A percentile compares a stretch with the other conserved stretches of the same genome.
These are phyloP conservation scores for Acanthamoeba castellanii DNA, from an alignment of 208 protist genomes.

Conservation along the genomic window DNA sequence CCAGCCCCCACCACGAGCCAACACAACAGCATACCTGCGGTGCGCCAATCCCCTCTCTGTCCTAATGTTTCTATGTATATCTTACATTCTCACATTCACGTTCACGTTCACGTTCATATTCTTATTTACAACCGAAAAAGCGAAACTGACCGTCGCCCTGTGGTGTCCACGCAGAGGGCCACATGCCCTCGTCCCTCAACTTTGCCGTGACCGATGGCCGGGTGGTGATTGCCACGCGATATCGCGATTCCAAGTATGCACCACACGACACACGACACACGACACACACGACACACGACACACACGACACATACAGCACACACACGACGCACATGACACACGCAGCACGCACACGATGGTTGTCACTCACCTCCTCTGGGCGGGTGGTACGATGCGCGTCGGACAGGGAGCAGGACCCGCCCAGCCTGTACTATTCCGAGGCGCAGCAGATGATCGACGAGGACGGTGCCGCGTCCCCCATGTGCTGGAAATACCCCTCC, in stretches of 20 bases:
- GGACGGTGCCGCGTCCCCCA: neutral
- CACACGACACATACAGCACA: neutral
- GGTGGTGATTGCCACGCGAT: conserved; percentile 52
- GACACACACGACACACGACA: too few species aligned
- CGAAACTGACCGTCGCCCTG: too few species aligned
- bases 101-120: too few species aligned
- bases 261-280: neutral
- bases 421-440: conserved; percentile 49
- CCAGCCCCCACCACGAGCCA: neutral
- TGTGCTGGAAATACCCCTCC: conserved; percentile 48
- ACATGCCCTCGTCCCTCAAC: conserved; percentile 50
- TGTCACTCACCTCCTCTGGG: too few species aligned
- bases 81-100: neutral
- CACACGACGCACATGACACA: too few species aligned
- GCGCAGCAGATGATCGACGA: neutral
- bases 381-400: too few species aligned
- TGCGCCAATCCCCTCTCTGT: too few species aligned
- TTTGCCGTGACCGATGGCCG: conserved; percentile 27
- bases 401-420: conserved; percentile 54
- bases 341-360: too few species aligned
- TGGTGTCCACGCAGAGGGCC: neutral
- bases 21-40: too few species aligned
- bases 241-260: conserved; percentile 35
- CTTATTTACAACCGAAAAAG: too few species aligned
- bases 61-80: neutral